Evolutionary conservation across 345 rosid genomes (phyloP), one percentile per base, ranked within the genome.

Genomic region (Garcia nutans): DNA sequence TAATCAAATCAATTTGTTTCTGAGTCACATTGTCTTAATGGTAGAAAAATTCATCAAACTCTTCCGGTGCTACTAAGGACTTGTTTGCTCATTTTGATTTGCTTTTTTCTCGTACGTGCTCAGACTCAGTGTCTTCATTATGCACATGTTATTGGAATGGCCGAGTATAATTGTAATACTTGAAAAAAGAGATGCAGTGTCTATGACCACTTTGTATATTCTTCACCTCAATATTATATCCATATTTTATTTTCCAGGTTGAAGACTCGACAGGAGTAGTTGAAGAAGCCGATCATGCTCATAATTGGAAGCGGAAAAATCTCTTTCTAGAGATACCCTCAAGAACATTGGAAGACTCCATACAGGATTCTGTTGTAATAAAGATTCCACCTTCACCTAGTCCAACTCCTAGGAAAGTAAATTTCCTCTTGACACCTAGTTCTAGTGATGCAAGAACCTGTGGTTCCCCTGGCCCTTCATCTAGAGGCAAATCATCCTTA

Each of bases 301-400:
- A 80, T 67, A 82, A 83, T 33, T 85, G 97, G 96, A 93, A 82
- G 83, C 74, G 84, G 77, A 83, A 76, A 37, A 90, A 91, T 77
- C 94, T 95, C 72, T 82, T 89, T 79, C 85, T 95, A 12, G 93
- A 90, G 78, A 93, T 95, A 78, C 99, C 99, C 2, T 79, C 91
- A 0, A 88, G 94, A 82, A 71, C 83, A 66, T 15, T 83, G 56
- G 88, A 78, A 57, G 83, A 76, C 37, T 77, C 92, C 33, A 76
- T 76, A 47, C 87, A 72, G 76, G 97, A 91, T 45, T 82, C 87
- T 3, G 85, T 81, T 57, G 65, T 76, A 12, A 81, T 91, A 72
- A 91, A 86, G 83, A 90, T 93, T 89, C 92, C 94, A 0, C 88
- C 88, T 50, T 84, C 96, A 11, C 92, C 94, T 58, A 90, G 91